Evolutionary conservation across 441 rosid genomes (phyloP).

Genomic region (Adansonia gregorii): DNA sequence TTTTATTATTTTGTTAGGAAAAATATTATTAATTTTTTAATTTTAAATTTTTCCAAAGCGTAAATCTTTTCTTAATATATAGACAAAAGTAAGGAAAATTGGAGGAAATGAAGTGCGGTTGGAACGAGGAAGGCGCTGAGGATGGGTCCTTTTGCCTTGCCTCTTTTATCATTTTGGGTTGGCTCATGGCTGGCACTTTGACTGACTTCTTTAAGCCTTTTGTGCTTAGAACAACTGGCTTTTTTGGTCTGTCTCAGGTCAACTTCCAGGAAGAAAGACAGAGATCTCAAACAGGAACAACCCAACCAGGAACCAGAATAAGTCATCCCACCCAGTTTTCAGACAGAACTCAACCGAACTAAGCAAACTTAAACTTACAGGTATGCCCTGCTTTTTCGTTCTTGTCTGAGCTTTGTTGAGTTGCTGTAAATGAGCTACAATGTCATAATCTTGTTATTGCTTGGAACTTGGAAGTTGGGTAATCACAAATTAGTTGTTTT

Average conservation of each 20-base stretch:
- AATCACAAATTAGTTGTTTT: neutral
- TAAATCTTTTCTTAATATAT: neutral
- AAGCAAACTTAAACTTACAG: conserved; percentile 5
- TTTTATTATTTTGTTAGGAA: too few species aligned
- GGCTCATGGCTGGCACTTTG: conserved; percentile 16
- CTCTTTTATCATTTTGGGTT: neutral
- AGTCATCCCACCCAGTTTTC: neutral
- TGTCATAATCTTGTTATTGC: neutral
- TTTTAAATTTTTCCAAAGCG: neutral
- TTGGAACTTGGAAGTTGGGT: neutral
- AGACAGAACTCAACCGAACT: neutral
- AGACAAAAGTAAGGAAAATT: neutral
- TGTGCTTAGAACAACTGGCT: neutral
- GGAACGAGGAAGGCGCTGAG: neutral
- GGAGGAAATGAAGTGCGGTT: conserved; percentile 1
- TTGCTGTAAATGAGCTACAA: conserved; percentile 7
- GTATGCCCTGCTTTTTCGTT: neutral
- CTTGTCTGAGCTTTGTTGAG: conserved; percentile 6
- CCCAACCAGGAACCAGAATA: neutral
- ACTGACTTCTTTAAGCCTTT: neutral
- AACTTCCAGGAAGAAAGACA: conserved; percentile 6
- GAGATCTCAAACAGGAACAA: neutral
- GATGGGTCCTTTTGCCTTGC: neutral
- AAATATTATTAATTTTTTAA: too few species aligned
- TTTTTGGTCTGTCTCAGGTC: neutral